Conservation (phyloP, 495 filamentous ascomycete genomes). For the Talaromyces wortmannii region DNA sequence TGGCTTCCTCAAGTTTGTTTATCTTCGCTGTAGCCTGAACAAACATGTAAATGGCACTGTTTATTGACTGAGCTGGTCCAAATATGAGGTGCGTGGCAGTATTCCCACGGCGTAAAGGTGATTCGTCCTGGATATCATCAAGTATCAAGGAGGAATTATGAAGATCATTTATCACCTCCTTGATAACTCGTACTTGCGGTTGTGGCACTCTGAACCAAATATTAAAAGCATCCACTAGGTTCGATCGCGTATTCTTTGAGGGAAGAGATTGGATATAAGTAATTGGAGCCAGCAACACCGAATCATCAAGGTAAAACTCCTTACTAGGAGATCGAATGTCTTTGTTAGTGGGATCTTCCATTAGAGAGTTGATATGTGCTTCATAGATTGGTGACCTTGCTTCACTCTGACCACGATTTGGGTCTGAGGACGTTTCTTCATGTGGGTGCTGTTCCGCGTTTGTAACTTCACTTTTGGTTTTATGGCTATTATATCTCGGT, state of each 20-base stretch:
- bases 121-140: slow-evolving; percentile 27
- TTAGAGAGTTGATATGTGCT: too few species aligned
- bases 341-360: too few species aligned
- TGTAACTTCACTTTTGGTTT: too few species aligned
- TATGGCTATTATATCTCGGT: too few species aligned
- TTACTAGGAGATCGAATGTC: too few species aligned
- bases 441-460: too few species aligned
- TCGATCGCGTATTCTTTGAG: slow-evolving; percentile 15
- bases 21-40: slow-evolving; percentile 21
- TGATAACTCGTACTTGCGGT: background rate
- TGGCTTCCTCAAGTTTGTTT: background rate
- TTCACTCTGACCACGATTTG: too few species aligned
- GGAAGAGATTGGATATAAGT: slow-evolving; percentile 13
- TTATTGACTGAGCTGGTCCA: slow-evolving; percentile 36
- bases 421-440: too few species aligned
- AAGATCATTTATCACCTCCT: slow-evolving; percentile 7
- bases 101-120: slow-evolving; percentile 17
- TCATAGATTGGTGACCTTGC: too few species aligned
- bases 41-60: slow-evolving; percentile 40
- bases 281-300: background rate
- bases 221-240: slow-evolving; percentile 12
- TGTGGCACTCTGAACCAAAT: slow-evolving; percentile 8
- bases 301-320: slow-evolving; percentile 2
- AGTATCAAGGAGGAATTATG: slow-evolving; percentile 19
- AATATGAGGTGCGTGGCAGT: slow-evolving; percentile 20